Evolutionary conservation across 2,329 filamentous ascomycete species (phyloP).

Genomic region (Ustulina deusta): DNA sequence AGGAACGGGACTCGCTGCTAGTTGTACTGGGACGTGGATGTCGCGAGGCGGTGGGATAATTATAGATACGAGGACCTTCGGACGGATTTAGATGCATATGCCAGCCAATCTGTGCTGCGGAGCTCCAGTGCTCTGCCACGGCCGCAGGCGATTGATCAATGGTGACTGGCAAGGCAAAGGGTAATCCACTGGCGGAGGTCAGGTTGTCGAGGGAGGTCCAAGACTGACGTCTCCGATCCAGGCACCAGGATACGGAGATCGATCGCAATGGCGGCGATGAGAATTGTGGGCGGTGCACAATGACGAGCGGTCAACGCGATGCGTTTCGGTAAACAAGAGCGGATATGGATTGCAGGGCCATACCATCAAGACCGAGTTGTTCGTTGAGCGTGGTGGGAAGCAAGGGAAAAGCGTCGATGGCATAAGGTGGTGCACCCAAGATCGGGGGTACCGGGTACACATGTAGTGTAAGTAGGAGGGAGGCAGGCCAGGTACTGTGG

Average conservation of each 20-base stretch:
- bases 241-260: constrained; percentile 35
- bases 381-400: constrained; percentile 25
- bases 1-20: constrained; percentile 18
- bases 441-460: constrained; percentile 16
- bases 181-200: constrained; percentile 15
- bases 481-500: background rate
- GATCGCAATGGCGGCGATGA: constrained; percentile 26
- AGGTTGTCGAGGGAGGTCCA: constrained; percentile 26
- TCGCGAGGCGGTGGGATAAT: constrained; percentile 25
- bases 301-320: constrained; percentile 30
- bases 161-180: constrained; percentile 6
- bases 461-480: background rate
- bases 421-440: constrained; percentile 23
- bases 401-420: constrained; percentile 31
- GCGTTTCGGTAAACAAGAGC: constrained; percentile 24
- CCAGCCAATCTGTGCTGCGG: constrained; percentile 24
- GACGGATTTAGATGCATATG: constrained; percentile 26
- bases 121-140: constrained; percentile 26
- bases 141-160: constrained; percentile 30
- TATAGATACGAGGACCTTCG: constrained; percentile 26
- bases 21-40: constrained; percentile 18
- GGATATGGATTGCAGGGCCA: constrained; percentile 28
- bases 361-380: constrained; percentile 26
- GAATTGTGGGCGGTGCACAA: constrained; percentile 21
- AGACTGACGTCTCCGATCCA: constrained; percentile 29